Percentiles rank a stretch among this genome's conserved stretches.
Conservation (phyloP, 257 asterid species). For the Scutellaria baicalensis region DNA sequence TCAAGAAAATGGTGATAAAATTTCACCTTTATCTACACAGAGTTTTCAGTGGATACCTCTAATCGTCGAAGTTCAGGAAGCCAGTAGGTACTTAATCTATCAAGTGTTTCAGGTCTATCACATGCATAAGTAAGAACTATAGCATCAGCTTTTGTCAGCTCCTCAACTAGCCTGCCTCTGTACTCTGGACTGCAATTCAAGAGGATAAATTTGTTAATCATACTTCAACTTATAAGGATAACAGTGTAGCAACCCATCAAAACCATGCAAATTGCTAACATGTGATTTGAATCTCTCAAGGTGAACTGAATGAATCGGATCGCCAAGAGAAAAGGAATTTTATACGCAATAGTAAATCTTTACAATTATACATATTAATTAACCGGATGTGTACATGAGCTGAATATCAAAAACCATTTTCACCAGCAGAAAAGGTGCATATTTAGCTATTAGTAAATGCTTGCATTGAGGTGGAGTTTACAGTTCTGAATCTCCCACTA, state of each 20-base stretch:
- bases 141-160: slow-evolving; percentile 79
- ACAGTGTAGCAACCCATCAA: not conserved
- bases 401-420: not conserved
- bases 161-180: slow-evolving; percentile 68
- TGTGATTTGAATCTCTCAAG: not conserved
- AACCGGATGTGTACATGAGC: not conserved
- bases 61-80: slow-evolving; percentile 88
- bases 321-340: not conserved
- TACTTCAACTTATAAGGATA: not conserved
- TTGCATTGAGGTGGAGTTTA: not conserved
- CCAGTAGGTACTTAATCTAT: slow-evolving; percentile 92
- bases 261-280: not conserved
- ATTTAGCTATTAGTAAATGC: not conserved
- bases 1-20: slow-evolving; percentile 7
- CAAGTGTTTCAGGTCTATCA: slow-evolving; percentile 82
- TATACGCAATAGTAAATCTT: not conserved
- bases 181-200: slow-evolving; percentile 56
- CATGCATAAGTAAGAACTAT: slow-evolving; percentile 92
- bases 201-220: not conserved
- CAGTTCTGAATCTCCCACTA: not conserved
- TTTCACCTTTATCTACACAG: slow-evolving; percentile 6
- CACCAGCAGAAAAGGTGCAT: not conserved
- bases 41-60: slow-evolving; percentile 50
- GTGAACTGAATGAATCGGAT: not conserved
- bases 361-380: not conserved